A percentile compares a stretch with the other conserved stretches of the same genome.
phyloP scores from a whole-genome alignment of 495 filamentous ascomycete genomes.

The Cladorrhinum samala region DNA sequence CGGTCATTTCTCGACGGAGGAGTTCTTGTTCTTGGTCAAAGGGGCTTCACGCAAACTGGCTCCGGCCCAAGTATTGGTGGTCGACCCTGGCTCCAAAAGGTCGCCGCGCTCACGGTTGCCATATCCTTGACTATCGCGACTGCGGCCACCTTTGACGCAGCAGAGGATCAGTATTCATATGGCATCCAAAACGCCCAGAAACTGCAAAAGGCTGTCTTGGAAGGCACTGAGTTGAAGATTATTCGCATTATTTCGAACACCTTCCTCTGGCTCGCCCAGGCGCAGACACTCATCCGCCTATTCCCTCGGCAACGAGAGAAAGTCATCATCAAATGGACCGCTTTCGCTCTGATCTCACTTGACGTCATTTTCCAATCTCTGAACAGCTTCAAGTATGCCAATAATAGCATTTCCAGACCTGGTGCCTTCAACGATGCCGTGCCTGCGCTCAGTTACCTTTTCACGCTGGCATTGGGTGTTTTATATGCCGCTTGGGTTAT shows the following conservation, averaged over 20 bases:
- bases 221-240: slow-evolving; percentile 75
- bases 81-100: slow-evolving; percentile 92
- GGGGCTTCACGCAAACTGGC: slow-evolving; percentile 77
- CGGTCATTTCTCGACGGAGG: slow-evolving; percentile 84
- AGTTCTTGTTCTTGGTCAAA: slow-evolving; percentile 70
- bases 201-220: slow-evolving; percentile 68
- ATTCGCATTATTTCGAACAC: slow-evolving; percentile 89
- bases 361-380: slow-evolving; percentile 85
- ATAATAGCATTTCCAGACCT: slow-evolving; percentile 53
- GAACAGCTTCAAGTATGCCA: slow-evolving; percentile 68
- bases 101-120: slow-evolving; percentile 83
- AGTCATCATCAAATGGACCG: slow-evolving; percentile 97
- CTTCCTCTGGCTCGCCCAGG: slow-evolving; percentile 95
- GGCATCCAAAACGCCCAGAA: slow-evolving; percentile 65
- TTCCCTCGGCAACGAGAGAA: slow-evolving; percentile 97
- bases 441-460: slow-evolving; percentile 88
- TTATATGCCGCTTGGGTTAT: slow-evolving; percentile 95
- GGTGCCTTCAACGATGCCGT: slow-evolving; percentile 79
- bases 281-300: slow-evolving; percentile 88
- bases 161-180: slow-evolving; percentile 66
- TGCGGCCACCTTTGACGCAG: slow-evolving; percentile 77
- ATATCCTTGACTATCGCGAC: slow-evolving; percentile 91
- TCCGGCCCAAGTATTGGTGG: slow-evolving; percentile 81
- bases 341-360: slow-evolving; percentile 83
- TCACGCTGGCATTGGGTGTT: slow-evolving; percentile 80